Evolutionary conservation across 257 asterid species (phyloP), one percentile per base, ranked within the genome.

Genomic region (Solanum lycopersicoides): DNA sequence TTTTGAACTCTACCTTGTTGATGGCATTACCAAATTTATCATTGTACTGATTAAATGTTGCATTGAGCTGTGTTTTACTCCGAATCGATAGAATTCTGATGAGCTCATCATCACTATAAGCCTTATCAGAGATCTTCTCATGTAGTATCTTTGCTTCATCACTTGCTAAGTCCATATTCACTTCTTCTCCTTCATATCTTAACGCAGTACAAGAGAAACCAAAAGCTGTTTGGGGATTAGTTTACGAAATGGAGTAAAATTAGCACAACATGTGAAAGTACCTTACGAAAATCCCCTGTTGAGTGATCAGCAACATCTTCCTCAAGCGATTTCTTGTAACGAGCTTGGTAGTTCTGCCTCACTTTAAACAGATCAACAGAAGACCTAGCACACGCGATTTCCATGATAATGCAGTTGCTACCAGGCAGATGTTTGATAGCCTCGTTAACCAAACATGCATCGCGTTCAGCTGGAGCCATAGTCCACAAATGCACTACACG

Each of bases 21-120:
- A 96, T 90, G 39, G 94, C 91, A 87, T 89, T 95, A 90, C 98
- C 98, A 89, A 93, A 94, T 12, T 85, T 92, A 90, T 95, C 90
- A 21, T 94, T 93, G 79, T 94, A 95, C 41, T 93, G 96, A 91
- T 95, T 95, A 73, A 95, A 91, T 16, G 98, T 94, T 87, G 98
- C 99, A 89, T 92, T 95, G 80, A 97, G 94, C 89, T 97, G 99
- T 10, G 97, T 92, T 91, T 95, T 95, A 94, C 98, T 95, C 92
- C 98, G 92, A 3, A 98, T 93, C 0, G 98, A 84, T 23, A 95
- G 85, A 83, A 96, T 94, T 91, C 98, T 87, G 69, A 96, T 91
- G 42, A 95, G 13, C 88, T 95, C 98, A 18, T 97, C 97, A 84
- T 95, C 94, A 68, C 47, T 90, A 85, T 92, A 94, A n/a, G 94